Base-by-base conservation (phyloP, 306 rosid species). In the Acmispon strigosus region DNA sequence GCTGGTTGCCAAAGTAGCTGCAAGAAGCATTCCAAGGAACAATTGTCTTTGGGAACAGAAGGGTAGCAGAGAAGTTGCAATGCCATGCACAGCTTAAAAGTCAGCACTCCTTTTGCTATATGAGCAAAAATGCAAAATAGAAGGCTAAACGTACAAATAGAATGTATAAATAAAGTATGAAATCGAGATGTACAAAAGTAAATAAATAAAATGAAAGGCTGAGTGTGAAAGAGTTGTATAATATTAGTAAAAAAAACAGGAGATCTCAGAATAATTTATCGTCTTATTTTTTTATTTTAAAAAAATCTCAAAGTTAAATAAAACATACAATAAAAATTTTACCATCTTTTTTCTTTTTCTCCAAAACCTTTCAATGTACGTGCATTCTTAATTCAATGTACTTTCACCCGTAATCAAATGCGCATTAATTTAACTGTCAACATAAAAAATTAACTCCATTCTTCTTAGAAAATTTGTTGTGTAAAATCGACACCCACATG, bases 121-220 rank as follows among this genome's bases (percentile, higher is more conserved):
- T 62, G 19, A 71, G 69, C 63, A 67, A 62, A 71, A 62, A 57
- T 74, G 69, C 63, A 67, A 62, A 71, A 62, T 62, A 55, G 81
- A 74, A 76, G 68, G 49, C 61, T 63, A 29, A 54, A 5, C 72
- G 78, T 81, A 70, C 34, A 76, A 59, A 48, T 19, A 49, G 67
- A 60, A 74, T 42, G 14, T 60, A 67, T 72, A 66, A 71, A 58
- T 70, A 24, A 43, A 15, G 7, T 29, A 20, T 53, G 68, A 59
- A 68, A 62, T 74, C 41, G 27, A 72, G 48, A 75, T 68, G 80
- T 70, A 15, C 29, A 51, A 32, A 71, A 43, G 11, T 5, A 42
- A 56, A 70, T 78, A 54, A 82, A 88, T 82, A 78, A 84, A 74
- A 20, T 56, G 49, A 43, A 74, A 76, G 24, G 39, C 19, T 52